These are phyloP conservation scores for Obba rivulosa DNA, from an alignment of 768 basidiomycete genomes.

Conservation along the genomic window DNA sequence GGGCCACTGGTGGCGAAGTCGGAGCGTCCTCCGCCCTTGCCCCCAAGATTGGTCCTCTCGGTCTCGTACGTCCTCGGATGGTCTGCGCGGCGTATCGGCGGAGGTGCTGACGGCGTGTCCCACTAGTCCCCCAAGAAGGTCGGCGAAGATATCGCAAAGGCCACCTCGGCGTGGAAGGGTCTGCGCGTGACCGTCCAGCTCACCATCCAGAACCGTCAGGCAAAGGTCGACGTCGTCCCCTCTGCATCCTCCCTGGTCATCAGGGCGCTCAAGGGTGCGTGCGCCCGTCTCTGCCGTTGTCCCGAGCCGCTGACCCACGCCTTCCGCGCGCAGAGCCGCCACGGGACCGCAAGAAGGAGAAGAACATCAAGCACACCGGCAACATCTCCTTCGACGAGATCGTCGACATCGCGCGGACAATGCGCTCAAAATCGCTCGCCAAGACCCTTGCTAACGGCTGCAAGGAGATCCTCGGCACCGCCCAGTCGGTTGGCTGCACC, in stretches of 20 bases:
- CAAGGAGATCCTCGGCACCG: conserved; percentile 98
- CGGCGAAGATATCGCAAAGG: conserved; percentile 99
- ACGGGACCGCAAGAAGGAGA: conserved; percentile 99
- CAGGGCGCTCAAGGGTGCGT: conserved; percentile 91
- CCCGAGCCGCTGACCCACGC: neutral
- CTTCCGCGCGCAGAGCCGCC: conserved; percentile 70
- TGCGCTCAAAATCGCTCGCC: conserved; percentile 90
- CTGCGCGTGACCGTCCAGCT: conserved; percentile 98
- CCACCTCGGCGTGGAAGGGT: conserved; percentile 97
- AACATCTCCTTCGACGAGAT: conserved; percentile 94
- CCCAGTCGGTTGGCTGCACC: conserved; percentile 95
- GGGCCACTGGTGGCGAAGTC: conserved; percentile 98
- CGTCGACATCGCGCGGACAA: conserved; percentile 90
- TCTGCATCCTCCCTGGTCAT: conserved; percentile 97
- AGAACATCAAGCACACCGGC: conserved; percentile 98
- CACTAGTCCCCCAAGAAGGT: conserved; percentile 98
- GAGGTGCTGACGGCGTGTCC: conserved; percentile 10
- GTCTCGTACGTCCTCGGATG: conserved; percentile 69
- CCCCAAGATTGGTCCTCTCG: conserved; percentile 99
- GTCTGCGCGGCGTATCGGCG: neutral
- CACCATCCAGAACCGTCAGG: conserved; percentile 99
- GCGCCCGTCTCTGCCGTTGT: neutral
- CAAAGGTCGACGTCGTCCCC: conserved; percentile 92
- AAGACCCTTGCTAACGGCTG: conserved; percentile 85
- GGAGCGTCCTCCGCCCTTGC: conserved; percentile 98